Evolutionary conservation across 2,329 filamentous ascomycete genomes (phyloP), one percentile per base, ranked within the genome.

Genomic region (Cercospora janseana): DNA sequence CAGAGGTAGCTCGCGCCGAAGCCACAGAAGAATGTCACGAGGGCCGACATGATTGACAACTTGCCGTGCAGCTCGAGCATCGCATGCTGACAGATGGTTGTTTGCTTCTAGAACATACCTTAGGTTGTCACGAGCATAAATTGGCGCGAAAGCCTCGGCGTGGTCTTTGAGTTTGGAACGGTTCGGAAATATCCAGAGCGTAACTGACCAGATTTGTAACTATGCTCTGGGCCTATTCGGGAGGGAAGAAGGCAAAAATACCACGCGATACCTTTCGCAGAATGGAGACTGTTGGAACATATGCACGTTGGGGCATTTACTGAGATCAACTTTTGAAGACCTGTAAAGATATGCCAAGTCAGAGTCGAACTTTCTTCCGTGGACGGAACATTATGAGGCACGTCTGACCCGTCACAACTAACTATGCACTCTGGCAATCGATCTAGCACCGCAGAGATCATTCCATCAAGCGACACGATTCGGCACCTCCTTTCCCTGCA

Each of bases 401-500:
- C n/a, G n/a, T n/a, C n/a, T n/a, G n/a, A n/a, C n/a, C n/a, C n/a
- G n/a, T n/a, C n/a, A n/a, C n/a, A n/a, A n/a, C n/a, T n/a, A n/a
- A n/a, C n/a, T n/a, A n/a, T n/a, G n/a, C n/a, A n/a, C n/a, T n/a
- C n/a, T n/a, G n/a, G n/a, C n/a, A n/a, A n/a, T n/a, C n/a, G n/a
- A n/a, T n/a, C n/a, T n/a, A n/a, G n/a, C n/a, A n/a, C n/a, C n/a
- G n/a, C n/a, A n/a, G n/a, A n/a, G n/a, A n/a, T n/a, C n/a, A n/a
- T n/a, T n/a, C n/a, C n/a, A n/a, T n/a, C n/a, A n/a, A 13, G 45
- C 47, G 9, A 58, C 27, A 13, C 53, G 44, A 46, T 55, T 57
- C 7, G 46, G 23, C 18, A 57, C 56, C 16, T 51, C 48, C n/a
- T 49, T 35, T 15, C 53, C 51, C 7, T 49, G 27, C 27, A 60